These are phyloP conservation scores for Sabuloglossum arenarium DNA, from an alignment of 495 filamentous ascomycete species.

Conservation along the genomic window DNA sequence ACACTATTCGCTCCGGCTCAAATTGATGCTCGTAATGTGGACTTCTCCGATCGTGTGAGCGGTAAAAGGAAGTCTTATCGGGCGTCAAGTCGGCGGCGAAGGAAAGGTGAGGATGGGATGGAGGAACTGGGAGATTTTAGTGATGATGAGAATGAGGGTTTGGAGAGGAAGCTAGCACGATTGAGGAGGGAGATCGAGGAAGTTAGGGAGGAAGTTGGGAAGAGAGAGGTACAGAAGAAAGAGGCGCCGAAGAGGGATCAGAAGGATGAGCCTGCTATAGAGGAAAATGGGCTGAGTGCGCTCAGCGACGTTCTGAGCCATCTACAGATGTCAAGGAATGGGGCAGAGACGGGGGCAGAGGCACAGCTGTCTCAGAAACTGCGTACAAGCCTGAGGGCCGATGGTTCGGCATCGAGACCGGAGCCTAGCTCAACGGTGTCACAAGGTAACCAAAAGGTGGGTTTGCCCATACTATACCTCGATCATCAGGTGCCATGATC, in stretches of 20 bases:
- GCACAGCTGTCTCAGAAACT: constrained; percentile 1
- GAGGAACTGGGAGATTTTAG: constrained; percentile 40
- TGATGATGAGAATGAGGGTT: constrained; percentile 34
- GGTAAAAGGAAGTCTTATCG: constrained; percentile 64
- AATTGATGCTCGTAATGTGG: constrained; percentile 50
- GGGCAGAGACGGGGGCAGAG: background rate
- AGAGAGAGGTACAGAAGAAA: constrained; percentile 9
- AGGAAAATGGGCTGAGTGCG: constrained; percentile 9
- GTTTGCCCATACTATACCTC: background rate
- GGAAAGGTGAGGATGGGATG: constrained; percentile 28
- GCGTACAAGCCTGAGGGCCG: background rate
- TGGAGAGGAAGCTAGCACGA: constrained; percentile 52
- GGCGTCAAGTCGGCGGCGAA: constrained; percentile 41
- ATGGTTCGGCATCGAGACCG: background rate
- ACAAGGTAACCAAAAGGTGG: background rate
- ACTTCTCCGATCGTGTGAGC: constrained; percentile 66
- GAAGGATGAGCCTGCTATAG: background rate
- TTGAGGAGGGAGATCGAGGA: constrained; percentile 20
- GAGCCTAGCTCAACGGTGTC: background rate
- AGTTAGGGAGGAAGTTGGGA: constrained; percentile 15
- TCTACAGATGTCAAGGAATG: background rate
- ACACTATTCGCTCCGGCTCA: constrained; percentile 52
- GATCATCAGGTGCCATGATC: background rate
- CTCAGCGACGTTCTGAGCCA: constrained; percentile 8
- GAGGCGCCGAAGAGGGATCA: constrained; percentile 7